These are phyloP conservation scores for Gleditsia sinensis DNA, from an alignment of 306 rosid species.

Conservation along the genomic window DNA sequence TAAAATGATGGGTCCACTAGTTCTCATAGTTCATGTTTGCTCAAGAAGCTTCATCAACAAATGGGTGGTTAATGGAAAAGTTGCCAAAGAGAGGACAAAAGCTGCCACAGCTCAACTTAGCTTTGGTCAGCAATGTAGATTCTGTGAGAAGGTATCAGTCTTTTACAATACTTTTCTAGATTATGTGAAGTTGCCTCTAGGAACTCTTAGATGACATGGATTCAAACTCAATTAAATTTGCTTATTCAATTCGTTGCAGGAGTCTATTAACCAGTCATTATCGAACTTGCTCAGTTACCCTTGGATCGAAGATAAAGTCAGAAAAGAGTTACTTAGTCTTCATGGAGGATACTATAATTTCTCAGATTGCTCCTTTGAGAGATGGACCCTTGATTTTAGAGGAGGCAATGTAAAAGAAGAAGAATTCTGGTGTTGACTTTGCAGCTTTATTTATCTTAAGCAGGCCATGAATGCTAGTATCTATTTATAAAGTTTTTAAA, in stretches of 20 bases:
- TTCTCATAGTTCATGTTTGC: constrained; percentile 13
- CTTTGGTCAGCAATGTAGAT: constrained; percentile 77
- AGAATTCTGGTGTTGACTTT: constrained; percentile 58
- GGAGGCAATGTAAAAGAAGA: constrained; percentile 27
- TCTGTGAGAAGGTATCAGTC: constrained; percentile 80
- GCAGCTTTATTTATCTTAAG: neutral
- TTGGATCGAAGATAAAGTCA: constrained; percentile 77
- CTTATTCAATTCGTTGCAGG: constrained; percentile 49
- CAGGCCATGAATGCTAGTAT: no score
- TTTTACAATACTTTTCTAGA: neutral
- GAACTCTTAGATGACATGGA: neutral
- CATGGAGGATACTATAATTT: constrained; percentile 87
- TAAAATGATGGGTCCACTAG: neutral
- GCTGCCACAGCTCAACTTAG: constrained; percentile 61
- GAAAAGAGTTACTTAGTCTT: constrained; percentile 53
- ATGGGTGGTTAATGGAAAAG: constrained; percentile 71
- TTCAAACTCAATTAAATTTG: neutral
- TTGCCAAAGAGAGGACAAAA: constrained; percentile 68
- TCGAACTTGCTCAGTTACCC: constrained; percentile 81
- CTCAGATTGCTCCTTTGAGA: constrained; percentile 80
- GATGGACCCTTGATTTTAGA: constrained; percentile 75
- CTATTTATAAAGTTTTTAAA: no score
- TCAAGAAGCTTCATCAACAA: constrained; percentile 62
- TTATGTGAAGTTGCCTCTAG: constrained; percentile 10
- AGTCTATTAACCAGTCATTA: constrained; percentile 72